Base-by-base conservation (phyloP, 352 stramenopile species). In the Paralagenidium karlingii region DNA sequence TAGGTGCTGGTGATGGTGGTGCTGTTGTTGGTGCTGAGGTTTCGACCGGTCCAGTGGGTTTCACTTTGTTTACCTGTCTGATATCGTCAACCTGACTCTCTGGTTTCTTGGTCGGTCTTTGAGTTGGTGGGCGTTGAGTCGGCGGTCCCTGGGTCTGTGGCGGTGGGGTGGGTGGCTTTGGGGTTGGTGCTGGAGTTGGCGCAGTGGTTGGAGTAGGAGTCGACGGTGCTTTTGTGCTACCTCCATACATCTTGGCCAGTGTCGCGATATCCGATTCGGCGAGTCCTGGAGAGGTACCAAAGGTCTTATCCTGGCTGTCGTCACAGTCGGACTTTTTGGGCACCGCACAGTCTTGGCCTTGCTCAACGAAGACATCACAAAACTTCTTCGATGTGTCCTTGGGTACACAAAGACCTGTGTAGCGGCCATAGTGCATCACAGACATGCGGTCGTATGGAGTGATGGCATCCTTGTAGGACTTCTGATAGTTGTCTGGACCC, bases 301-400 rank as follows among this genome's bases (percentile, higher is more conserved):
- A 55, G 4, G 27, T 10, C 1, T 12, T 1, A 12, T 55, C 42
- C 12, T 25, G 19, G 3, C 9, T 12, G 3, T 15, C 8, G 32
- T 55, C 43, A 22, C 47, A 55, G 28, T 44, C 47, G 15, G 40
- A 18, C n/a, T 40, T 55, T 6, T 40, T 40, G 22, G 46, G 41
- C 19, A 11, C 26, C 27, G 34, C 25, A 51, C 34, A 31, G 50
- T 59, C 47, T 68, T 27, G 38, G 60, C 54, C 16, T n/a, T n/a
- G n/a, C n/a, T n/a, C n/a, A n/a, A n/a, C n/a, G n/a, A n/a, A n/a
- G 13, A 51, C 20, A 31, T 51, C 44, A 20, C 44, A 51, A 25
- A 33, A 51, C 22, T 16, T 15, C 7, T 26, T 13, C 8, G 34
- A 45, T 6, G 16, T 39, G 24, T 51, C 44, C 25, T 45, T 45